Evolutionary conservation across 306 rosid species (phyloP), one percentile per base, ranked within the genome.

Genomic region (Gastrolobium villosum): DNA sequence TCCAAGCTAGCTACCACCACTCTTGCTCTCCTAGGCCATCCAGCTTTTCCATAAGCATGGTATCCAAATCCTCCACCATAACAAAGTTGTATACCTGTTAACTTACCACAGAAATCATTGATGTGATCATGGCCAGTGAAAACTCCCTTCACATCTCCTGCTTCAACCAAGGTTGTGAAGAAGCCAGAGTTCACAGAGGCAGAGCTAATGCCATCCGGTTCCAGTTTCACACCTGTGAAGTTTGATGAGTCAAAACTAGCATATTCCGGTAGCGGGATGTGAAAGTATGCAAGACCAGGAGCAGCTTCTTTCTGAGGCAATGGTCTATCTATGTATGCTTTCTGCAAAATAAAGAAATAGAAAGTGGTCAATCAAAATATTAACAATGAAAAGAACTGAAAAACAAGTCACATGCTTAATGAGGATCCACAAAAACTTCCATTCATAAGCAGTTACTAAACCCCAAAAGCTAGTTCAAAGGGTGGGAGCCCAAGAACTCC

Each of bases 31-130:
- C 99, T 89, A 6, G 94, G 4, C 98, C 99, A 95, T 78, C 98
- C 98, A 35, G 94, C 94, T 82, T 92, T 85, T 72, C 98, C 99
- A 72, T 95, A 92, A 14, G 99, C 99, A 79, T 92, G 99, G 88
- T 91, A 95, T 62, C 98, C 98, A 10, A 95, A 95, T 32, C 98
- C 99, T 5, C 99, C 97, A 30, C 74, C 97, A 83, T 92, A 92
- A 75, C 99, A 94, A 54, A 94, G 95, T 3, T 88, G 82, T 62
- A 92, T 86, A 26, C 87, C 91, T 4, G 57, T 86, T 61, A 92
- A 85, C 71, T 86, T 65, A 4, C 99, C 98, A 9, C 99, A 95
- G 81, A 95, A 95, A 83, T 93, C 99, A 70, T 95, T 95, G 63
- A 93, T 30, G 76, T 95, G 99, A 74, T 95, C 98, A 64, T 95